Percentiles rank a stretch among this genome's conserved stretches.
phyloP scores from a whole-genome alignment of 805 yeast species.

The Torulaspora indica region DNA sequence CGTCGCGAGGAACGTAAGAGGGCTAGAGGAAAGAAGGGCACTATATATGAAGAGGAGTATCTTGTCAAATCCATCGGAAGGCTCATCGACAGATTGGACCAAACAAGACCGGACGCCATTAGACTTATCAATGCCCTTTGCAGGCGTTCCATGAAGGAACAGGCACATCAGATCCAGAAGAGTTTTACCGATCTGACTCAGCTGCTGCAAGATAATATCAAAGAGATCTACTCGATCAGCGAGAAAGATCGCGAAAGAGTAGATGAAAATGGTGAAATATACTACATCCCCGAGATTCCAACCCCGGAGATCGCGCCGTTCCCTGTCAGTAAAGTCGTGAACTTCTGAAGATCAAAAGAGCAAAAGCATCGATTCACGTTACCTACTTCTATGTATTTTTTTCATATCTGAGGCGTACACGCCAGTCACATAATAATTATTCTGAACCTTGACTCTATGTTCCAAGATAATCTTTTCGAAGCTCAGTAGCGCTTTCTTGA shows the following conservation, averaged over 20 bases:
- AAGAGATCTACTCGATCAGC: slow-evolving; percentile 74
- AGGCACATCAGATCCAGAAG: slow-evolving; percentile 76
- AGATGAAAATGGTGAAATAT: slow-evolving; percentile 83
- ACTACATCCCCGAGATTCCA: slow-evolving; percentile 70
- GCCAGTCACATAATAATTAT: slow-evolving; percentile 36
- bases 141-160: slow-evolving; percentile 66
- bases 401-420: slow-evolving; percentile 24
- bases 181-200: slow-evolving; percentile 54
- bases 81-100: slow-evolving; percentile 72
- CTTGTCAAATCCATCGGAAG: slow-evolving; percentile 84
- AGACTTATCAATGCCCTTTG: slow-evolving; percentile 69
- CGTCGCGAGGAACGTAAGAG: slow-evolving; percentile 93
- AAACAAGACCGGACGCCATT: slow-evolving; percentile 68
- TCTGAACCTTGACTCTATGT: slow-evolving; percentile 35
- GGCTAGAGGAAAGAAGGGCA: slow-evolving; percentile 97
- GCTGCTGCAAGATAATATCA: slow-evolving; percentile 54
- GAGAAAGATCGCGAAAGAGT: slow-evolving; percentile 84
- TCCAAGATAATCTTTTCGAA: slow-evolving; percentile 59
- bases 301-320: slow-evolving; percentile 62
- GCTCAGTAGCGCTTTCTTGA: slow-evolving; percentile 71
- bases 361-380: not conserved
- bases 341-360: slow-evolving; percentile 40
- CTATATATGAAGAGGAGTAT: slow-evolving; percentile 95
- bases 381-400: slow-evolving; percentile 5
- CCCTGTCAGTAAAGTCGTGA: slow-evolving; percentile 53